Conservation (phyloP, 1,284 basidiomycete species). For the Apiotrichum laibachii region DNA sequence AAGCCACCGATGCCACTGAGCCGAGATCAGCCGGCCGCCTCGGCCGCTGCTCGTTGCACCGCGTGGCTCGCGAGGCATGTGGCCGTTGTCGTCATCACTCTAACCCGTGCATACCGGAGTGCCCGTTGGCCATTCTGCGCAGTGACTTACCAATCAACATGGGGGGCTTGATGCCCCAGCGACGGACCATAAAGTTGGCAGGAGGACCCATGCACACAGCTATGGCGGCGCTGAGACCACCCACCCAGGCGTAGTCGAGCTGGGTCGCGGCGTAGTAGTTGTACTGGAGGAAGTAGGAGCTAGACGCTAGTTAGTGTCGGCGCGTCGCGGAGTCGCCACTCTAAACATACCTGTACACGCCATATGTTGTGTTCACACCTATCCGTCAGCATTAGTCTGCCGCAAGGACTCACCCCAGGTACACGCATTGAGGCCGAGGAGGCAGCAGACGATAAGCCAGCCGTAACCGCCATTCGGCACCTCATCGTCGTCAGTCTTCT, state of each 20-base stretch:
- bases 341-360: not conserved
- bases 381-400: not conserved
- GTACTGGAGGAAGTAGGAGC: slow-evolving; percentile 50
- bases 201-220: slow-evolving; percentile 48
- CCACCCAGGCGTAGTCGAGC: slow-evolving; percentile 53
- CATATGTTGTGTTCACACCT: not conserved
- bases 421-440: slow-evolving; percentile 38
- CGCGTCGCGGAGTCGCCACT: not conserved
- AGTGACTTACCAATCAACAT: slow-evolving; percentile 41
- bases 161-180: slow-evolving; percentile 42
- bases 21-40: too few species aligned
- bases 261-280: slow-evolving; percentile 50
- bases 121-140: too few species aligned
- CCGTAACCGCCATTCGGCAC: slow-evolving; percentile 46
- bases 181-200: slow-evolving; percentile 45
- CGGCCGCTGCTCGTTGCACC: too few species aligned
- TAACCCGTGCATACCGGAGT: too few species aligned
- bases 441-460: slow-evolving; percentile 50
- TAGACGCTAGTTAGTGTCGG: slow-evolving; percentile 7
- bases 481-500: not conserved
- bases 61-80: not conserved
- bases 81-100: too few species aligned
- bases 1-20: too few species aligned
- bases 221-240: slow-evolving; percentile 48
- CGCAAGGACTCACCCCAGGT: slow-evolving; percentile 40